Percentiles rank a stretch among this genome's conserved stretches.
These are phyloP conservation scores for Plenodomus lindquistii DNA, from an alignment of 2,329 filamentous ascomycete genomes.

Conservation along the genomic window DNA sequence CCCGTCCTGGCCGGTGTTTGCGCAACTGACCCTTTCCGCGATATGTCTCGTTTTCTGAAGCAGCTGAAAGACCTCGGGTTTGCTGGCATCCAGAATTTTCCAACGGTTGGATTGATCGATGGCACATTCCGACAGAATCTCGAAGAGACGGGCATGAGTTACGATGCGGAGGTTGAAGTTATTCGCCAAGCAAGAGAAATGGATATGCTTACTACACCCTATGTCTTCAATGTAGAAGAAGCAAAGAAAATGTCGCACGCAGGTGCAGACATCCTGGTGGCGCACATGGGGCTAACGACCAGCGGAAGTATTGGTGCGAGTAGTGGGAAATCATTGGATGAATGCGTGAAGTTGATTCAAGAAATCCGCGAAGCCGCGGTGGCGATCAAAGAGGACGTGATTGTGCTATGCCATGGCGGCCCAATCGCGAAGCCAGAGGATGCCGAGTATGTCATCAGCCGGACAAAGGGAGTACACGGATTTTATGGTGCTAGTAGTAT, in stretches of 20 bases:
- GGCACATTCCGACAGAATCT: conserved; percentile 68
- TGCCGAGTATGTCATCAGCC: conserved; percentile 63
- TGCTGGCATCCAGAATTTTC: conserved; percentile 73
- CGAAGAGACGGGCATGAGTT: conserved; percentile 74
- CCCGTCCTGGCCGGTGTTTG: conserved; percentile 73
- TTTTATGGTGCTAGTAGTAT: conserved; percentile 74
- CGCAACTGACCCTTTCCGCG: conserved; percentile 69
- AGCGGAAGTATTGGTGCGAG: conserved; percentile 67
- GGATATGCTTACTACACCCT: conserved; percentile 69
- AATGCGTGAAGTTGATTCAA: conserved; percentile 65
- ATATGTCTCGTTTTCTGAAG: conserved; percentile 62
- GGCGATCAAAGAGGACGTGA: conserved; percentile 60
- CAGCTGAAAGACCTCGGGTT: conserved; percentile 67
- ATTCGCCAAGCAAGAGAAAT: conserved; percentile 62
- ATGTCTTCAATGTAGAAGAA: conserved; percentile 68
- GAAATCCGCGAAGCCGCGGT: conserved; percentile 65
- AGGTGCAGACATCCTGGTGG: conserved; percentile 69
- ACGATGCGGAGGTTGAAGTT: conserved; percentile 68
- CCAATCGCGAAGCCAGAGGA: conserved; percentile 68
- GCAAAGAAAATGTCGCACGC: conserved; percentile 64
- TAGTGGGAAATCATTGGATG: conserved; percentile 64
- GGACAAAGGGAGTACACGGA: conserved; percentile 67
- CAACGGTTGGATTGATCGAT: conserved; percentile 72
- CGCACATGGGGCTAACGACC: conserved; percentile 70
- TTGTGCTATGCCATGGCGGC: conserved; percentile 72